These are phyloP conservation scores for Wickerhamomyces tratensis DNA, from an alignment of 805 yeast species.

Conservation along the genomic window DNA sequence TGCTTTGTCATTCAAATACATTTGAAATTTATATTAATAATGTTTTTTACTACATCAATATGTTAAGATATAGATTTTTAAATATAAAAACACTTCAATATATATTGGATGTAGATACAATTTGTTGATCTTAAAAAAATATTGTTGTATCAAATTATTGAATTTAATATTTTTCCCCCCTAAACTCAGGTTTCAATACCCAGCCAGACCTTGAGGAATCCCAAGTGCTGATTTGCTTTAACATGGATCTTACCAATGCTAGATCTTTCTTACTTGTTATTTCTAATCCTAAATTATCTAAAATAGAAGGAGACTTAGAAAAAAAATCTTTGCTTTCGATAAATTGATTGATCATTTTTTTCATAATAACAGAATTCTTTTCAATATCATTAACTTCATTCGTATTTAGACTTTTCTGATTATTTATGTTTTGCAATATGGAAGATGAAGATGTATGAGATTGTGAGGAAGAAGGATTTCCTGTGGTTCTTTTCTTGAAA, in stretches of 20 bases:
- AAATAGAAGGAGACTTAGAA: slow-evolving; percentile 41
- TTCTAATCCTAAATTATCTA: slow-evolving; percentile 25
- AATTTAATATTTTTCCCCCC: slow-evolving; percentile 1
- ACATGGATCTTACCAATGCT: slow-evolving; percentile 53
- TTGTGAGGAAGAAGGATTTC: slow-evolving; percentile 3
- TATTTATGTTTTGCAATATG: slow-evolving; percentile 35
- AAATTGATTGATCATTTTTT: slow-evolving; percentile 31
- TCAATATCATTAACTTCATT: slow-evolving; percentile 1
- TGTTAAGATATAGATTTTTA: not conserved
- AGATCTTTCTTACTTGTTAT: slow-evolving; percentile 44
- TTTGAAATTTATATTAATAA: no score
- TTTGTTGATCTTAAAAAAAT: no score
- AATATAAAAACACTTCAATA: not conserved
- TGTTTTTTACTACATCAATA: no score
- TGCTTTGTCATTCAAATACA: no score
- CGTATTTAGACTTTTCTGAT: slow-evolving; percentile 1
- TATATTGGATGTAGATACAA: no score
- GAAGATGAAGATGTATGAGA: slow-evolving; percentile 30
- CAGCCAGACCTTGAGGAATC: slow-evolving; percentile 49
- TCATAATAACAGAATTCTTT: slow-evolving; percentile 17
- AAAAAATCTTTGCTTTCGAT: slow-evolving; percentile 23
- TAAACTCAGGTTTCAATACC: slow-evolving; percentile 50
- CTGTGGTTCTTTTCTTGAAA: not conserved
- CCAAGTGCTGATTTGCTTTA: slow-evolving; percentile 64
- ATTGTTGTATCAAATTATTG: not conserved